phyloP scores from a whole-genome alignment of 2,329 filamentous ascomycete genomes.

The Sordariomycetes sp. region DNA sequence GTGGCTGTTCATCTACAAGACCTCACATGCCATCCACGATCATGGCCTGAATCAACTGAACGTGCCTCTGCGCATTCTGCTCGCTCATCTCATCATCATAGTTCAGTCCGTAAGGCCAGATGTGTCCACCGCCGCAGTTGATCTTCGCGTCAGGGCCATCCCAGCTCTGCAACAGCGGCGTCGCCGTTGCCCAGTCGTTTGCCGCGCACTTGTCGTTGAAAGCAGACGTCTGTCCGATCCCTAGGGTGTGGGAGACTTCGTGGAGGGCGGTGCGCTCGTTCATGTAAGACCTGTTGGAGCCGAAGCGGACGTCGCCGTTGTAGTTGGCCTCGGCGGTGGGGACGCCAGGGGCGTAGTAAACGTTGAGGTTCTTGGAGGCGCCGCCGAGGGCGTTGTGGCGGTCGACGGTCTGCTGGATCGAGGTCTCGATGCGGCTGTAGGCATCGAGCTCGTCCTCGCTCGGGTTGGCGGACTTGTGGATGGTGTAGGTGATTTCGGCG shows the following conservation, averaged over 20 bases:
- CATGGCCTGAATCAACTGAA: slow-evolving; percentile 34
- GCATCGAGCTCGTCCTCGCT: slow-evolving; percentile 31
- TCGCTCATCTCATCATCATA: slow-evolving; percentile 35
- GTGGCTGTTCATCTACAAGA: too few relatives aligned
- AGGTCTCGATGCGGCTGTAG: slow-evolving; percentile 30
- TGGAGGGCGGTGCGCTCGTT: slow-evolving; percentile 38
- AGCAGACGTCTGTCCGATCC: slow-evolving; percentile 31
- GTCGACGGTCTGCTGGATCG: slow-evolving; percentile 28
- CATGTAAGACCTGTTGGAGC: slow-evolving; percentile 34
- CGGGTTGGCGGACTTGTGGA: slow-evolving; percentile 27
- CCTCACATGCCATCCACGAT: slow-evolving; percentile 32
- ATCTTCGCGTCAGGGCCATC: slow-evolving; percentile 27
- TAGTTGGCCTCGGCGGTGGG: slow-evolving; percentile 35
- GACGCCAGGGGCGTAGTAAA: slow-evolving; percentile 31
- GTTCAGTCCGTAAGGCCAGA: slow-evolving; percentile 32
- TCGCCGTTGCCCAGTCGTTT: slow-evolving; percentile 30
- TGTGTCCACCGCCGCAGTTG: slow-evolving; percentile 27
- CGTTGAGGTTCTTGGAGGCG: slow-evolving; percentile 27
- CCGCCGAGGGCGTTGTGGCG: slow-evolving; percentile 25
- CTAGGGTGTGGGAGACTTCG: slow-evolving; percentile 37
- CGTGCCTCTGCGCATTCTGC: slow-evolving; percentile 32
- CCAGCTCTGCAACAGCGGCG: slow-evolving; percentile 27
- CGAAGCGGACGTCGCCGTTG: slow-evolving; percentile 37
- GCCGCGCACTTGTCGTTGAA: slow-evolving; percentile 28
- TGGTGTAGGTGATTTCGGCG: slow-evolving; percentile 26